phyloP scores from a whole-genome alignment of 345 rosid species.

The Lepidium sativum region DNA sequence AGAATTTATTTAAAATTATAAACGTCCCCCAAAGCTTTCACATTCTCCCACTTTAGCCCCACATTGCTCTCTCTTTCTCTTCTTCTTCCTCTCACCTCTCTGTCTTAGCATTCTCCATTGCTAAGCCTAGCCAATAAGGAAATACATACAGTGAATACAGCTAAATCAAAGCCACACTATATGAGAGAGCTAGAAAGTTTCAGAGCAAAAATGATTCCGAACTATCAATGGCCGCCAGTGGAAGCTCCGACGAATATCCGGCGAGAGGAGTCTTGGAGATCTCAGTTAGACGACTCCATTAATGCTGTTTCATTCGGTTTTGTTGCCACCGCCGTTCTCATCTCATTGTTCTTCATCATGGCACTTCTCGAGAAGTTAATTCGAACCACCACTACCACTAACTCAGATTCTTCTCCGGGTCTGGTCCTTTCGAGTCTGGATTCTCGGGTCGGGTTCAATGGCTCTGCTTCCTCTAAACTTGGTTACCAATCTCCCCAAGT shows the following conservation, averaged over 20 bases:
- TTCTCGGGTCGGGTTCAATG: conserved; percentile 39
- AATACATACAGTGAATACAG: background rate
- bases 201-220: conserved; percentile 10
- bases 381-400: conserved; percentile 26
- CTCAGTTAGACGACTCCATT: conserved; percentile 47
- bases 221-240: conserved; percentile 47
- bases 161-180: background rate
- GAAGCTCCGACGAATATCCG: conserved; percentile 48
- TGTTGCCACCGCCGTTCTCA: conserved; percentile 85
- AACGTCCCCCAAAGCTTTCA: conserved; percentile 23
- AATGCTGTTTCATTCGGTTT: conserved; percentile 85
- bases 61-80: conserved; percentile 10
- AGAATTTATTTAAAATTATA: background rate
- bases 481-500: conserved; percentile 66
- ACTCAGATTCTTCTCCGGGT: background rate
- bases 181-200: conserved; percentile 18
- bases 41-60: conserved; percentile 8
- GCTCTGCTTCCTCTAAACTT: conserved; percentile 32
- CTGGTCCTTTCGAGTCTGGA: conserved; percentile 36
- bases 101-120: conserved; percentile 1
- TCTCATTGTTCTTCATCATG: conserved; percentile 84
- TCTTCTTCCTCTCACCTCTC: background rate
- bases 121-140: background rate
- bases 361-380: conserved; percentile 75
- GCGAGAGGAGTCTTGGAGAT: conserved; percentile 41